These are phyloP conservation scores for Hypoxylon subgilvum DNA, from an alignment of 495 filamentous ascomycete genomes.

Conservation along the genomic window DNA sequence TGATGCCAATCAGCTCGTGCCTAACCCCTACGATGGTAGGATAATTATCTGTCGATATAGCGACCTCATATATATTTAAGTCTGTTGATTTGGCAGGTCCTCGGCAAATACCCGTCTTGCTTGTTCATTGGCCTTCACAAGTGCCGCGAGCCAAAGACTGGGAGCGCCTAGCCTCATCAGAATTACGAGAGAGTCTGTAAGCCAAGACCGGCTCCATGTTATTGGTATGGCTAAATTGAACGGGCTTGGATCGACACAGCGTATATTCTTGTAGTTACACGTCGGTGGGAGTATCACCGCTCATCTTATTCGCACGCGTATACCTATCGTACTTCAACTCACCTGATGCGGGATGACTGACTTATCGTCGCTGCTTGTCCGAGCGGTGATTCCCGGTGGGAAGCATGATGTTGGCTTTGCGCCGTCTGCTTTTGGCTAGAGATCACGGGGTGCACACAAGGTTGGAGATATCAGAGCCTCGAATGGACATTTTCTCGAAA, in stretches of 20 bases:
- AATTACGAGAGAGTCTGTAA: slow-evolving; percentile 18
- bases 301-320: too few species aligned
- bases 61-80: slow-evolving; percentile 22
- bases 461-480: too few species aligned
- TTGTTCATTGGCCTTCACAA: slow-evolving; percentile 17
- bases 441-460: too few species aligned
- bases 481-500: too few species aligned
- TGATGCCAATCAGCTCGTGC: slow-evolving; percentile 13
- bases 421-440: too few species aligned
- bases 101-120: slow-evolving; percentile 16
- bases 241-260: slow-evolving; percentile 1
- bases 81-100: slow-evolving; percentile 6
- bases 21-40: slow-evolving; percentile 2
- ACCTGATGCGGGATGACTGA: too few species aligned
- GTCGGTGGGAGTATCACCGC: slow-evolving; percentile 7
- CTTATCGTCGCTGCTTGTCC: too few species aligned
- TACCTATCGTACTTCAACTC: too few species aligned
- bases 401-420: too few species aligned
- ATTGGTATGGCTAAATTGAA: slow-evolving; percentile 21
- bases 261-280: not conserved
- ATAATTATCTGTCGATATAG: slow-evolving; percentile 20
- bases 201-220: slow-evolving; percentile 2
- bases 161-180: not conserved
- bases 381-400: too few species aligned
- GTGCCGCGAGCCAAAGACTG: slow-evolving; percentile 19